These are phyloP conservation scores for Chamaecyparis obtusa DNA, from an alignment of 75 land plant genomes.

Conservation along the genomic window DNA sequence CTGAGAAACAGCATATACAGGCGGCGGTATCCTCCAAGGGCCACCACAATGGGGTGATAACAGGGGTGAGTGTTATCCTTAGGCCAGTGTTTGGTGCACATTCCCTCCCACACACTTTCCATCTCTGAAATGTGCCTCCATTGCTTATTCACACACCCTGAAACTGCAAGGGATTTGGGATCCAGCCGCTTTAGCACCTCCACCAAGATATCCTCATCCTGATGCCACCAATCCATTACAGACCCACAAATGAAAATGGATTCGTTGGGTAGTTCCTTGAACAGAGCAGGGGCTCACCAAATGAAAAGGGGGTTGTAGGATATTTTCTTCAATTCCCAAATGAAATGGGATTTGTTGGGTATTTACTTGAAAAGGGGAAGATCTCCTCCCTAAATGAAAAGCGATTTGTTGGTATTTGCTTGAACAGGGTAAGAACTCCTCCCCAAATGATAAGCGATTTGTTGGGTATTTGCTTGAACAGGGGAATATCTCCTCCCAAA, in stretches of 20 bases:
- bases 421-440: no score
- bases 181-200: slow-evolving; percentile 55
- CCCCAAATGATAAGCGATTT: no score
- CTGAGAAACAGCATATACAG: slow-evolving; percentile 57
- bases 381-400: no score
- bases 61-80: not conserved
- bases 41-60: slow-evolving; percentile 40
- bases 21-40: slow-evolving; percentile 58
- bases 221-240: slow-evolving; percentile 10
- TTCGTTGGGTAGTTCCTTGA: no score
- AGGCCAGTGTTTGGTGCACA: slow-evolving; percentile 50
- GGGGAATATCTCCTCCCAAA: no score
- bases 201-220: slow-evolving; percentile 31
- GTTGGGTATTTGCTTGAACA: no score
- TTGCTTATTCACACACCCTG: slow-evolving; percentile 57
- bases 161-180: slow-evolving; percentile 46
- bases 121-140: slow-evolving; percentile 44
- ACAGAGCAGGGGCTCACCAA: no score
- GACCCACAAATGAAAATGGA: not conserved
- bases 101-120: slow-evolving; percentile 56
- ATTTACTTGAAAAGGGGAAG: no score
- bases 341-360: no score
- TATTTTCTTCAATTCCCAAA: no score
- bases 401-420: no score
- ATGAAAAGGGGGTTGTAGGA: no score